A percentile compares a stretch with the other conserved stretches of the same genome.
Evolutionary conservation across 2,329 filamentous ascomycete species (phyloP).

Genomic region (Penicillium polonicum): DNA sequence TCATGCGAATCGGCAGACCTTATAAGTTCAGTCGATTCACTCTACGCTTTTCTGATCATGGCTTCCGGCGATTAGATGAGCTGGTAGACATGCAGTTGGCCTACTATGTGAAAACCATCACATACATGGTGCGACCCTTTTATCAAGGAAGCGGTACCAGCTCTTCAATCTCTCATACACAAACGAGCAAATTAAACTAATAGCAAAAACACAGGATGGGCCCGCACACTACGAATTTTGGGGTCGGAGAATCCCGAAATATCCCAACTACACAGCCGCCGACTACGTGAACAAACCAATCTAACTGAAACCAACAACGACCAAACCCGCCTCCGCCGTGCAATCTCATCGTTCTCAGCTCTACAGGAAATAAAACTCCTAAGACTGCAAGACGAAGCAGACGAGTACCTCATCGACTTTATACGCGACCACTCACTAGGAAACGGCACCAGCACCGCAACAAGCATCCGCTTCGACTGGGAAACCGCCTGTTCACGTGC

Average conservation of each 20-base stretch:
- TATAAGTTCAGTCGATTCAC: slow-evolving; percentile 40
- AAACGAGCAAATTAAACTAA: slow-evolving; percentile 22
- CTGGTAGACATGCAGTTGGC: slow-evolving; percentile 39
- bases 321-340: slow-evolving; percentile 52
- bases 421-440: slow-evolving; percentile 46
- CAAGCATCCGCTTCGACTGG: slow-evolving; percentile 58
- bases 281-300: slow-evolving; percentile 41
- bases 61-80: slow-evolving; percentile 36
- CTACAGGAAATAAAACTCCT: slow-evolving; percentile 66
- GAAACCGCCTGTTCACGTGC: slow-evolving; percentile 62
- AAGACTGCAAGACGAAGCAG: slow-evolving; percentile 59
- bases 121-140: slow-evolving; percentile 44
- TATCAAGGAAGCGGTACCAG: slow-evolving; percentile 42
- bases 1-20: slow-evolving; percentile 42
- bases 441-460: slow-evolving; percentile 29
- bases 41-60: slow-evolving; percentile 37
- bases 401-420: slow-evolving; percentile 54
- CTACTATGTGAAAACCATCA: slow-evolving; percentile 39
- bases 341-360: slow-evolving; percentile 57
- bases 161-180: slow-evolving; percentile 13
- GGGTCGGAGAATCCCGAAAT: slow-evolving; percentile 21
- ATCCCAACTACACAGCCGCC: slow-evolving; percentile 30
- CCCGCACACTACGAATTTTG: slow-evolving; percentile 23
- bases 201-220: slow-evolving; percentile 30
- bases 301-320: slow-evolving; percentile 55